Evolutionary conservation across 2,329 filamentous ascomycete species (phyloP).

Genomic region (Cytospora mali): DNA sequence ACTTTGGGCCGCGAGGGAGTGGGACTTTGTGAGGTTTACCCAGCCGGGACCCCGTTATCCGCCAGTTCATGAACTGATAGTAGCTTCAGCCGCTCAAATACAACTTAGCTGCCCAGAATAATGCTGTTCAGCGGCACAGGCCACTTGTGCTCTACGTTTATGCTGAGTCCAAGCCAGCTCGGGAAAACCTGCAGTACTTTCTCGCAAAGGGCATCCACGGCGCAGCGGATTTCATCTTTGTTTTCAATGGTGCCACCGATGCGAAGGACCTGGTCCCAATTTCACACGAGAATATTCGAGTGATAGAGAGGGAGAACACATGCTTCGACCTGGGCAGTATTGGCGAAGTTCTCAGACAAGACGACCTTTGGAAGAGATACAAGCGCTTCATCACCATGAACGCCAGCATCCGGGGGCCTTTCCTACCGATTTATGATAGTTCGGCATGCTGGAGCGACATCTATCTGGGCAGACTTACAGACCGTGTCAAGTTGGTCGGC

Average conservation of each 20-base stretch:
- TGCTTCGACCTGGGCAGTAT: constrained; percentile 38
- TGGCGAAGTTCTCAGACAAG: constrained; percentile 35
- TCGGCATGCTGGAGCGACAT: constrained; percentile 37
- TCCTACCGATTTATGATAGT: constrained; percentile 37
- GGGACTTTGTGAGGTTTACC: neutral
- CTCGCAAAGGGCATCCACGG: constrained; percentile 37
- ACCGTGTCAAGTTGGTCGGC: constrained; percentile 39
- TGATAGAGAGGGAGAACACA: constrained; percentile 33
- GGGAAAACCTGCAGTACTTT: constrained; percentile 37
- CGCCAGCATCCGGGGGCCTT: constrained; percentile 37
- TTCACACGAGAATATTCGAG: constrained; percentile 32
- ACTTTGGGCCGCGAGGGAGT: neutral
- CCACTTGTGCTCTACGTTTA: constrained; percentile 38
- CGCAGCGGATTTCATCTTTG: constrained; percentile 40
- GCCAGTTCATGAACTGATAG: neutral
- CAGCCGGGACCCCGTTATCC: neutral
- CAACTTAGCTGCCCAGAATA: neutral
- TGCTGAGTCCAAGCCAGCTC: constrained; percentile 34
- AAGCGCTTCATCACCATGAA: constrained; percentile 38
- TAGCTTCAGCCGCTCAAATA: neutral
- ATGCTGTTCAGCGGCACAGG: neutral
- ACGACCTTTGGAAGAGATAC: constrained; percentile 38
- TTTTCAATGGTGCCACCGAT: constrained; percentile 38
- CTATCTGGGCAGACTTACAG: constrained; percentile 35
- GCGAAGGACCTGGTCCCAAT: constrained; percentile 28